phyloP scores from a whole-genome alignment of 129 eudicot genomes.

The Gnaphalium uliginosum region DNA sequence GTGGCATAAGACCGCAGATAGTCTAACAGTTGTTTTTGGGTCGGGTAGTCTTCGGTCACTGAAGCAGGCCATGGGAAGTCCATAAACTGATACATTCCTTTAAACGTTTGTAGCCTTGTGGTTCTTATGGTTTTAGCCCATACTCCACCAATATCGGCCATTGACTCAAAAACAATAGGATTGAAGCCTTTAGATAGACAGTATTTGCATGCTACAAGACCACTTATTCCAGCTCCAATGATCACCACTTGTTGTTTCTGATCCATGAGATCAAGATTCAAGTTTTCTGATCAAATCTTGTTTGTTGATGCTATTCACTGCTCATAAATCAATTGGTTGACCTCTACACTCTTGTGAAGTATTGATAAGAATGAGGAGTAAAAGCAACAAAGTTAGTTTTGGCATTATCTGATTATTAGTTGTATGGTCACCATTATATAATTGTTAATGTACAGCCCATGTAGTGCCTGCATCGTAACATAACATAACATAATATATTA shows the following conservation, averaged over 20 bases:
- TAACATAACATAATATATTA: too few relatives aligned
- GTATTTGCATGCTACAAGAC: constrained; percentile 72
- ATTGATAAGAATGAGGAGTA: neutral
- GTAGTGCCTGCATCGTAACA: too few relatives aligned
- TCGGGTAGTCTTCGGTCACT: constrained; percentile 40
- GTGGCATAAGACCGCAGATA: constrained; percentile 57
- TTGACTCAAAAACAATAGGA: constrained; percentile 62
- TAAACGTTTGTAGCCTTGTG: constrained; percentile 60
- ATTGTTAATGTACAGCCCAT: too few relatives aligned
- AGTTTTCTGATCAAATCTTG: neutral
- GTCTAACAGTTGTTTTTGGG: constrained; percentile 35
- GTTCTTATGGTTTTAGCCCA: constrained; percentile 58
- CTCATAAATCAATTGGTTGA: neutral
- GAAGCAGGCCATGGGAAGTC: constrained; percentile 74
- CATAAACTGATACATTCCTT: constrained; percentile 44
- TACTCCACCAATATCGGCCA: constrained; percentile 53
- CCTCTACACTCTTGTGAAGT: neutral
- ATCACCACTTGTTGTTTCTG: constrained; percentile 45
- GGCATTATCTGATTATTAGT: too few relatives aligned
- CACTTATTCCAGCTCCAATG: constrained; percentile 75
- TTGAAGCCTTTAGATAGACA: constrained; percentile 46
- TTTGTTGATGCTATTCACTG: neutral
- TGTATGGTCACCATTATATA: too few relatives aligned
- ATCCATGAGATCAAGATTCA: constrained; percentile 32
- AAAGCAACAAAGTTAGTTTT: too few relatives aligned